Conservation (phyloP, 176 grass and related monocot species). For the Secale cereale region DNA sequence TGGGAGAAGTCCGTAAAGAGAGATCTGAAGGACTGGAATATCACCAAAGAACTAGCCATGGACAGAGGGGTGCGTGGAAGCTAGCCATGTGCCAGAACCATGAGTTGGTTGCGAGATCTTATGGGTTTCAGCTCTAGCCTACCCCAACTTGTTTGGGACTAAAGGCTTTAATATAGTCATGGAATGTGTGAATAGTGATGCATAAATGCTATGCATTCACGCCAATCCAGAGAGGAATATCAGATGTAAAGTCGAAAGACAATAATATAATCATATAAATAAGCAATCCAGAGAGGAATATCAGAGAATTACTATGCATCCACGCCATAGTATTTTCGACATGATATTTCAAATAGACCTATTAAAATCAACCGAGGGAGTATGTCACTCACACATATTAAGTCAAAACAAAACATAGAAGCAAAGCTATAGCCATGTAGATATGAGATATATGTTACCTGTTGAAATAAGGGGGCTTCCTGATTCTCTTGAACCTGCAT, state of each 20-base stretch:
- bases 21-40: no score
- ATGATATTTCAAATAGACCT: not conserved
- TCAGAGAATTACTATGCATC: not conserved
- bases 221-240: no score
- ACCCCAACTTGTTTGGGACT: no score
- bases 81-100: no score
- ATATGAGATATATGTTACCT: constrained; percentile 39
- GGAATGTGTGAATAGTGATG: not conserved
- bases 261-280: not conserved
- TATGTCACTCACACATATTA: not conserved
- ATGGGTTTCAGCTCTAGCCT: no score
- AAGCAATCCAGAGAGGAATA: not conserved
- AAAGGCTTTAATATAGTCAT: no score
- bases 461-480: constrained; percentile 95
- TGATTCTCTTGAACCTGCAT: constrained; percentile 89
- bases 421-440: not conserved
- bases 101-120: no score
- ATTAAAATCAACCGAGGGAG: not conserved
- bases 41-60: no score
- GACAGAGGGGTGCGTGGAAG: no score
- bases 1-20: no score
- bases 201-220: no score
- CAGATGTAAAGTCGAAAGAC: no score
- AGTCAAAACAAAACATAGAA: not conserved
- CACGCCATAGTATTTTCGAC: not conserved